A percentile compares a stretch with the other conserved stretches of the same genome.
These are phyloP conservation scores for Hysterangium stoloniferum DNA, from an alignment of 768 basidiomycete species.

Conservation along the genomic window DNA sequence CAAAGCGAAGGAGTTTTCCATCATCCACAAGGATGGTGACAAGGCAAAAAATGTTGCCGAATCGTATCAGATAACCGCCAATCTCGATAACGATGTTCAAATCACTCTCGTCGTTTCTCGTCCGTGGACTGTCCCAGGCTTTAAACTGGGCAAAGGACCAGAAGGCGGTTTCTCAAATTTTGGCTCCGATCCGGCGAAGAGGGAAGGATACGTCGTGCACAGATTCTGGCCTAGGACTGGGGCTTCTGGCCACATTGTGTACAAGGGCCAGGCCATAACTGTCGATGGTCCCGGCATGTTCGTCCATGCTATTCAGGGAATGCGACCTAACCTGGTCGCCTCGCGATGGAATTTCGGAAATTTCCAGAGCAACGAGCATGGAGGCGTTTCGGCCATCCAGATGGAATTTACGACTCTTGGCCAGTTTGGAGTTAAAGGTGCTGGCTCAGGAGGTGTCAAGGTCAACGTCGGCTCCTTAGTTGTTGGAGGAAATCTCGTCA, in stretches of 20 bases:
- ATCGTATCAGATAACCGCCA: conserved; percentile 71
- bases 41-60: conserved; percentile 56
- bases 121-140: conserved; percentile 68
- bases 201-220: conserved; percentile 83
- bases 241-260: conserved; percentile 59
- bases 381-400: conserved; percentile 77
- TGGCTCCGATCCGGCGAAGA: conserved; percentile 51
- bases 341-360: conserved; percentile 91
- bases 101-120: conserved; percentile 67
- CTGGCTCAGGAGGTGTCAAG: conserved; percentile 74
- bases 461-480: conserved; percentile 85
- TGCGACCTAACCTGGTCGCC: conserved; percentile 92
- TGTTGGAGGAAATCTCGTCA: conserved; percentile 65
- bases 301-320: conserved; percentile 95
- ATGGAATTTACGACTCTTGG: conserved; percentile 93
- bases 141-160: conserved; percentile 84
- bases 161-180: conserved; percentile 88
- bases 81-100: conserved; percentile 73
- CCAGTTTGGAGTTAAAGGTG: conserved; percentile 67
- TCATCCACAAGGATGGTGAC: conserved; percentile 53
- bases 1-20: conserved; percentile 79
- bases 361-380: conserved; percentile 72
- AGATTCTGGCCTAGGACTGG: conserved; percentile 79
- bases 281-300: conserved; percentile 73
- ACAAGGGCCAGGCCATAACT: conserved; percentile 50